Evolutionary conservation across 106 monocot genomes (phyloP), one percentile per base, ranked within the genome.

Genomic region (Apostasia ramifera): DNA sequence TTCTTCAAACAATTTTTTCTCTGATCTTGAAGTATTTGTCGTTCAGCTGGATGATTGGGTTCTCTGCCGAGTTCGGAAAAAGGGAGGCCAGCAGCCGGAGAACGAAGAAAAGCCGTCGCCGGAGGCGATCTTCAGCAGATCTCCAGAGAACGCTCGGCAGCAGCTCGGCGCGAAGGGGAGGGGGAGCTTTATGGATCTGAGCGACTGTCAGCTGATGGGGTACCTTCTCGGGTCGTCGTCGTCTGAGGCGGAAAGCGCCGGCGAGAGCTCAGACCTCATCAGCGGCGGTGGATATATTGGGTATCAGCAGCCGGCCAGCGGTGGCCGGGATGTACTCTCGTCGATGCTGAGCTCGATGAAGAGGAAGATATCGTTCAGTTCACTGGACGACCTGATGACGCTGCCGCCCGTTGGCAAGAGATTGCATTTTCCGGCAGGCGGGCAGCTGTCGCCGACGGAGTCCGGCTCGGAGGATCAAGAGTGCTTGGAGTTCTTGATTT

Each of bases 361-460:
- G 15, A 63, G 77, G 47, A 82, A 56, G 6, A 69, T 82, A 0
- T 82, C 82, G 0, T 74, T 82, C 39, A 73, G 70, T 4, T 73
- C 77, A 2, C 38, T 82, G 6, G 82, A 82, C 49, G 82, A 82
- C 61, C 57, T 75, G 37, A 57, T 80, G 80, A 8, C 71, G 51
- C 15, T 42, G 26, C 63, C 63, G 10, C 59, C 64, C 8, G 50
- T 50, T 5, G 66, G 59, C 42, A 74, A 45, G 53, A 7, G 2
- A 12, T 37, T 38, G 12, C 55, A 46, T 3, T 54, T 10, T 8
- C 0, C 47, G 26, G 40, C 13, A 5, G 65, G 47, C 1, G 26
- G 10, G 37, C 48, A 15, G 6, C 65, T 65, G 2, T 65, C 65
- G 5, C 65, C 65, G 15, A 37, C 65, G 7, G 65, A 65, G 65